Conservation (phyloP, 1,284 basidiomycete genomes). For the Vanrija sp. region DNA sequence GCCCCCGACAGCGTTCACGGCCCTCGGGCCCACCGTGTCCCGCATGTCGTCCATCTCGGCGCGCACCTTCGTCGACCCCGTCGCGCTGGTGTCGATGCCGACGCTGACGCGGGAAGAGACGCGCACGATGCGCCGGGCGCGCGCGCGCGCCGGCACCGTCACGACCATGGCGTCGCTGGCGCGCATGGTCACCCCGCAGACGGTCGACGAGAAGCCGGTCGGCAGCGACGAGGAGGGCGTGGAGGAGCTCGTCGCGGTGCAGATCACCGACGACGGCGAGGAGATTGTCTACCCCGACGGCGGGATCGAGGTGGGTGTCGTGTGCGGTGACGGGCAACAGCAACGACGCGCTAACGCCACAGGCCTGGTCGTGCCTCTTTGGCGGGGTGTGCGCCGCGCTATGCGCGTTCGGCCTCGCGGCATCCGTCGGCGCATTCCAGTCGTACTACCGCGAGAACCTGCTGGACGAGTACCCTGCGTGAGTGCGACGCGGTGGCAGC, state of each 20-base stretch:
- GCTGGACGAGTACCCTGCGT: conserved; percentile 23
- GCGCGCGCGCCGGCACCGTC: conserved; percentile 10
- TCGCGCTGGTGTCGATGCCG: conserved; percentile 2
- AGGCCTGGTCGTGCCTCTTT: conserved; percentile 29
- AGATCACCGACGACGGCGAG: conserved; percentile 15
- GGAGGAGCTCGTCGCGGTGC: conserved; percentile 18
- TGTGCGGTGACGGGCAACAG: background rate
- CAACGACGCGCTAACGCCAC: background rate
- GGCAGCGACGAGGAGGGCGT: conserved; percentile 7
- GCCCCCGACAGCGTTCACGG: background rate
- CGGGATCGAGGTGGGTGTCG: conserved; percentile 11
- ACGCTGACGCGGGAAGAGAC: conserved; percentile 15
- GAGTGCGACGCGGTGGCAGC: conserved; percentile 7
- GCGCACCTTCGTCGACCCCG: background rate
- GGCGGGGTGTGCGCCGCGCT: conserved; percentile 37
- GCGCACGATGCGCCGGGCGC: conserved; percentile 9
- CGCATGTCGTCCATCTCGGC: background rate
- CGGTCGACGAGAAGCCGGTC: background rate
- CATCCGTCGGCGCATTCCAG: conserved; percentile 37
- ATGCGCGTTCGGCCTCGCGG: conserved; percentile 39
- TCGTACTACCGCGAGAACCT: conserved; percentile 32
- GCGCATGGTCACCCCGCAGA: conserved; percentile 1
- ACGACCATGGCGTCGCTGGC: conserved; percentile 8
- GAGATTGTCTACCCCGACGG: conserved; percentile 28
- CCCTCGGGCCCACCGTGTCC: conserved; percentile 15